Conservation (phyloP, 257 asterid genomes). For the Anisodus acutangulus region DNA sequence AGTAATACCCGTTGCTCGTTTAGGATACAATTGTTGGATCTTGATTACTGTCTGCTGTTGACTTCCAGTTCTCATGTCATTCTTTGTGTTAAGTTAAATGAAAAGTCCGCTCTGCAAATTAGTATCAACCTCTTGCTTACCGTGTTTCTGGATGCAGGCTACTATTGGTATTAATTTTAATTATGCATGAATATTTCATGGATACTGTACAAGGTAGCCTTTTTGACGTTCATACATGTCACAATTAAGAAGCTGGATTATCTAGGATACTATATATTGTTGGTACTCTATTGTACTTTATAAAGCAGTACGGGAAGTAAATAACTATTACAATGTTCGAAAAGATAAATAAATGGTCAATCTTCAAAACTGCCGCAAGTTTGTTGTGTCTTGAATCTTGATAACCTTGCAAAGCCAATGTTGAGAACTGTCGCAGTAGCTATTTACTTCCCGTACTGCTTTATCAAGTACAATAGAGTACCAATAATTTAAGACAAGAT, state of each 20-base stretch:
- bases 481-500: too few species aligned
- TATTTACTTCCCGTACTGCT: too few species aligned
- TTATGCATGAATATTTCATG: neutral
- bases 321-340: too few species aligned
- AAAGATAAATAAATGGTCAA: too few species aligned
- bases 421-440: too few species aligned
- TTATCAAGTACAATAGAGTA: too few species aligned
- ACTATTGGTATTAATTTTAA: conserved; percentile 50
- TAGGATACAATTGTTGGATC: neutral
- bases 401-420: too few species aligned
- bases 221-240: neutral
- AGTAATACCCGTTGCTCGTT: neutral
- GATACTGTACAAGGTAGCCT: neutral
- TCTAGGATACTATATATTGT: neutral
- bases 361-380: too few species aligned
- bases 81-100: neutral
- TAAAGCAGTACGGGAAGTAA: too few species aligned
- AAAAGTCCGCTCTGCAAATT: neutral
- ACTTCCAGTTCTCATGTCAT: neutral
- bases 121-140: neutral
- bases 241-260: neutral
- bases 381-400: too few species aligned
- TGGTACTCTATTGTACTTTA: too few species aligned
- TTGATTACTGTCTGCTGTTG: neutral
- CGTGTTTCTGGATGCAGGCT: conserved; percentile 41